Percentiles rank a stretch among this genome's conserved stretches.
Evolutionary conservation across 2,329 filamentous ascomycete species (phyloP).

Genomic region (Zymoseptoria brevis): DNA sequence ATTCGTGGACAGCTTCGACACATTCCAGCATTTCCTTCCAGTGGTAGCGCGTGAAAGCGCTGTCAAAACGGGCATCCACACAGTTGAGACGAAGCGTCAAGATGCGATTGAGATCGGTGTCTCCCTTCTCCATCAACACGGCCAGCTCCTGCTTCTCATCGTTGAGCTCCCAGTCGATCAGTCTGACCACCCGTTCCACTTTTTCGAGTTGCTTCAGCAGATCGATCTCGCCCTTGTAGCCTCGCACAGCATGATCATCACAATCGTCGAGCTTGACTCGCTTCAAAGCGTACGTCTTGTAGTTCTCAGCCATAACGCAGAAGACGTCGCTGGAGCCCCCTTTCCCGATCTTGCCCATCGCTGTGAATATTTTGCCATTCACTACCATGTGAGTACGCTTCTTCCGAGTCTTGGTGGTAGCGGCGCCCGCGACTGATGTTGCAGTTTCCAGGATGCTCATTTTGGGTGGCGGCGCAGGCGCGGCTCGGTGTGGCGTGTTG

Average conservation of each 20-base stretch:
- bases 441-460: constrained; percentile 95
- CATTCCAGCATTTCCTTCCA: constrained; percentile 99
- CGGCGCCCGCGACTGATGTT: constrained; percentile 72
- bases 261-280: constrained; percentile 83
- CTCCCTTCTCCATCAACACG: constrained; percentile 94
- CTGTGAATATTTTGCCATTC: constrained; percentile 84
- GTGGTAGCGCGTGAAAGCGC: constrained; percentile 90
- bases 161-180: constrained; percentile 92
- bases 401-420: constrained; percentile 64
- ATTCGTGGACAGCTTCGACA: constrained; percentile 76
- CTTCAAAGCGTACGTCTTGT: constrained; percentile 90
- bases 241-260: constrained; percentile 72
- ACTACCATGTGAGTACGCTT: constrained; percentile 77
- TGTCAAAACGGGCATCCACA: constrained; percentile 70
- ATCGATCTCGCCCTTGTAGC: constrained; percentile 94
- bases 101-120: constrained; percentile 83
- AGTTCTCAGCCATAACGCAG: constrained; percentile 93
- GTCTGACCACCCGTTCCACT: constrained; percentile 80
- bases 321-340: constrained; percentile 94
- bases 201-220: constrained; percentile 72
- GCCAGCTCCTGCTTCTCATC: constrained; percentile 76
- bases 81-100: constrained; percentile 61
- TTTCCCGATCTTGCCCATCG: constrained; percentile 81
- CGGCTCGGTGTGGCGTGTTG: constrained; percentile 70
- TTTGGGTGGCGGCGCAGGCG: constrained; percentile 76